phyloP scores from a whole-genome alignment of 805 yeast genomes.

The Suhomyces pyralidae region DNA sequence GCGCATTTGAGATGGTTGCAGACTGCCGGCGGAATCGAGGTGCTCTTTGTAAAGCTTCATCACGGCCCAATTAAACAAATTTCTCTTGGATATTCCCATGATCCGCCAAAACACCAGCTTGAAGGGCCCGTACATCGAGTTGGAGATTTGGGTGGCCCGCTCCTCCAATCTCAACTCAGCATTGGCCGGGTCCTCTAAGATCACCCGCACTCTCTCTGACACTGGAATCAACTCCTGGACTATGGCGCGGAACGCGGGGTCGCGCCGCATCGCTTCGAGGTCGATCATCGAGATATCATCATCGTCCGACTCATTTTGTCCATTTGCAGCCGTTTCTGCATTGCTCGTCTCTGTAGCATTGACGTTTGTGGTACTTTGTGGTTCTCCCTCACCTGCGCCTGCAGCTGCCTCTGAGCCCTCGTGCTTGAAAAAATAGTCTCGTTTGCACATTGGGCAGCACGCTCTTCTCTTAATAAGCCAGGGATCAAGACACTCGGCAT shows the following conservation, averaged over 20 bases:
- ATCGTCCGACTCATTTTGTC: not conserved
- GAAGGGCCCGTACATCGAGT: constrained; percentile 29
- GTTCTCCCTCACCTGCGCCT: not conserved
- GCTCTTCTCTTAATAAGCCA: constrained; percentile 76
- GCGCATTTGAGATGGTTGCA: not conserved
- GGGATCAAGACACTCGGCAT: constrained; percentile 73
- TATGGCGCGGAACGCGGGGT: constrained; percentile 36
- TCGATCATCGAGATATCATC: constrained; percentile 19
- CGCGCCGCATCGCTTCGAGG: constrained; percentile 33
- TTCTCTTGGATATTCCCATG: constrained; percentile 52
- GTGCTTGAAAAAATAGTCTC: constrained; percentile 51
- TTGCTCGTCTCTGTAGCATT: not conserved
- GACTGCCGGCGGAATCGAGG: not conserved
- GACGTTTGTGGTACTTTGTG: not conserved
- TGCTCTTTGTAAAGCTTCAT: constrained; percentile 24
- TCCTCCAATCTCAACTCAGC: constrained; percentile 41
- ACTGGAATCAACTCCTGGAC: constrained; percentile 40
- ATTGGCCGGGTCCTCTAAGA: constrained; percentile 31
- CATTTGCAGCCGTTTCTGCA: not conserved
- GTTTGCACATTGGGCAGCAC: constrained; percentile 81
- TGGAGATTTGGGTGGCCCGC: constrained; percentile 40
- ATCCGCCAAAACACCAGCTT: constrained; percentile 48
- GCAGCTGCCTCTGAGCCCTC: constrained; percentile 3
- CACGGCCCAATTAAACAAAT: constrained; percentile 53
- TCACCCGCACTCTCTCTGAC: constrained; percentile 41